Evolutionary conservation across 179 eudicot species (phyloP), one percentile per base, ranked within the genome.

Genomic region (Beta macrorhiza): DNA sequence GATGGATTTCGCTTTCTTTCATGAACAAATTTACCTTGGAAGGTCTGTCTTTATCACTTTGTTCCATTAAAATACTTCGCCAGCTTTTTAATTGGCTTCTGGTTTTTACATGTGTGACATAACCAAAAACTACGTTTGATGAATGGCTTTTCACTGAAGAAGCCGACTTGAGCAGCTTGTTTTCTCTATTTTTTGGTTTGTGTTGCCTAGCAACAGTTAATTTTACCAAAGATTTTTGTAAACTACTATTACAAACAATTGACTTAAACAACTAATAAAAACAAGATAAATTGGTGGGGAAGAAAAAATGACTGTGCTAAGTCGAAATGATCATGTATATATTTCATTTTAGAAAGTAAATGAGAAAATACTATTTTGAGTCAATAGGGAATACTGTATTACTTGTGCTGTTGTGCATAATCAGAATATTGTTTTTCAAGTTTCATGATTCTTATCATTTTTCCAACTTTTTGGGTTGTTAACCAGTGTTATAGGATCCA

Each of bases 401-500:
- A 29, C 25, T 22, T 14, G 4, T 32, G 37, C 19, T 29, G 32
- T 29, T 29, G 32, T 29, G 32, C 55, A 47, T 37, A 70, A 44
- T 17, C 51, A 44, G 20, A 70, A 59, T 5, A 44, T 14, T 73
- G 0, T 22, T 2, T 22, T 51, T 72, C 57, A 49, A 8, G 14
- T 25, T 68, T 62, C 25, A 47, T 16, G 55, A 15, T 67, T 37
- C 49, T 17, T 5, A 22, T 72, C 17, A 25, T 5, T 57, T 20
- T 44, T 11, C 0, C 5, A 29, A 22, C 13, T 63, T 55, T 52
- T 19, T 81, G 59, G 65, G 10, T 52, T 65, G 32, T 75, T 81
- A 29, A 37, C 61, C 92, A 94, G 98, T 87, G 80, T 94, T 80
- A 67, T 92, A 73, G 98, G 98, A 74, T 93, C 98, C 7, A 22